Conservation (phyloP, 345 rosid genomes). For the Camelina neglecta region DNA sequence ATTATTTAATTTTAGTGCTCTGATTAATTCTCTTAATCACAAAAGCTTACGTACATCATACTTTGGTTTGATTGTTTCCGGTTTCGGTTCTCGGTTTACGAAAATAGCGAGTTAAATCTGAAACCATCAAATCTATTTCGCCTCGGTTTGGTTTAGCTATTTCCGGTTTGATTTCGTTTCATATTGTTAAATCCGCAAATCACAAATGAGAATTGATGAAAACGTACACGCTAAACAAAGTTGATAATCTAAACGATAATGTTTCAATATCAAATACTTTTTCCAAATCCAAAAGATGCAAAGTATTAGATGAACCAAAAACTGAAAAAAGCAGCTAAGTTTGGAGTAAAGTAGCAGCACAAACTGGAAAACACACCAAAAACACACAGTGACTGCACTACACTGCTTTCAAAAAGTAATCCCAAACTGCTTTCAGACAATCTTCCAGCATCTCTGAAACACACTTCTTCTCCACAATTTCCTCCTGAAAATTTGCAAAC, state of each 20-base stretch:
- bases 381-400: constrained; percentile 11
- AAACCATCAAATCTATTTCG: background rate
- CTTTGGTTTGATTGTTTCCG: background rate
- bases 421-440: constrained; percentile 35
- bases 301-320: background rate
- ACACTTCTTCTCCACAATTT: constrained; percentile 16
- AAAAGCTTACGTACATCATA: background rate
- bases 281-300: constrained; percentile 18
- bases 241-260: constrained; percentile 7
- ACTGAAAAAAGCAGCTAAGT: constrained; percentile 4
- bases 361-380: constrained; percentile 2
- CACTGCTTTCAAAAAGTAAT: constrained; percentile 21
- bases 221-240: constrained; percentile 34
- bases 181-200: background rate
- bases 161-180: background rate
- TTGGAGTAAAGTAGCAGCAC: background rate
- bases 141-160: background rate
- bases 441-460: constrained; percentile 38
- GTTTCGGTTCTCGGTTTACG: constrained; percentile 2
- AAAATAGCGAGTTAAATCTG: background rate
- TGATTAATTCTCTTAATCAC: background rate
- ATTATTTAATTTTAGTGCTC: constrained; percentile 5
- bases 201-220: background rate
- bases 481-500: constrained; percentile 5
- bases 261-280: background rate